Conservation (phyloP, 176 grass and related monocot genomes). For the Triticum urartu region DNA sequence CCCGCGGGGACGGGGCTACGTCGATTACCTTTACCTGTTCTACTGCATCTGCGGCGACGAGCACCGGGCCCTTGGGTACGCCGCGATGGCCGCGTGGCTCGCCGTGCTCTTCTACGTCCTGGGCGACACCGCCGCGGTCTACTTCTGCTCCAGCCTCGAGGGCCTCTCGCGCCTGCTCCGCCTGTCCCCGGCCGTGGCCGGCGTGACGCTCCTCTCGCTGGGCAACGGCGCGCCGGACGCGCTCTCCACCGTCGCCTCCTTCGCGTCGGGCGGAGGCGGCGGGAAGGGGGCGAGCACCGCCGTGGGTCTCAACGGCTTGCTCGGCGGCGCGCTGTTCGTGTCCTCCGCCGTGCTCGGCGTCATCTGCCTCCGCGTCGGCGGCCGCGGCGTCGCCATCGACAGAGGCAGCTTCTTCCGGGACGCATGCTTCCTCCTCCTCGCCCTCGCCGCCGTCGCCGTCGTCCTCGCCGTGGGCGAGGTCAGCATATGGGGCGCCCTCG, state of each 20-base stretch:
- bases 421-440: slow-evolving; percentile 48
- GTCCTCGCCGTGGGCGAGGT: slow-evolving; percentile 52
- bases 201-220: slow-evolving; percentile 71
- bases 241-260: slow-evolving; percentile 64
- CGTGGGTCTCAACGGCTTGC: slow-evolving; percentile 60
- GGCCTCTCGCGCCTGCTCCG: slow-evolving; percentile 48
- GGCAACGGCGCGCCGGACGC: slow-evolving; percentile 77
- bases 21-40: slow-evolving; percentile 64
- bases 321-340: slow-evolving; percentile 66
- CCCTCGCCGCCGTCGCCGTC: slow-evolving; percentile 28
- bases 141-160: slow-evolving; percentile 77
- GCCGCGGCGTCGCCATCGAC: slow-evolving; percentile 22
- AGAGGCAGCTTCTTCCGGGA: slow-evolving; percentile 56
- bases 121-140: slow-evolving; percentile 65
- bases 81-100: slow-evolving; percentile 45
- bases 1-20: slow-evolving; percentile 29
- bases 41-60: slow-evolving; percentile 43
- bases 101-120: slow-evolving; percentile 72
- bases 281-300: background rate
- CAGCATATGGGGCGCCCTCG: slow-evolving; percentile 40
- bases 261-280: background rate
- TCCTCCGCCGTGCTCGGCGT: slow-evolving; percentile 63
- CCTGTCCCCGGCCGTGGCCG: slow-evolving; percentile 62
- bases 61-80: slow-evolving; percentile 33
- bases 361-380: slow-evolving; percentile 43